Evolutionary conservation across 495 filamentous ascomycete genomes (phyloP).

Genomic region (Tricharina praecox): DNA sequence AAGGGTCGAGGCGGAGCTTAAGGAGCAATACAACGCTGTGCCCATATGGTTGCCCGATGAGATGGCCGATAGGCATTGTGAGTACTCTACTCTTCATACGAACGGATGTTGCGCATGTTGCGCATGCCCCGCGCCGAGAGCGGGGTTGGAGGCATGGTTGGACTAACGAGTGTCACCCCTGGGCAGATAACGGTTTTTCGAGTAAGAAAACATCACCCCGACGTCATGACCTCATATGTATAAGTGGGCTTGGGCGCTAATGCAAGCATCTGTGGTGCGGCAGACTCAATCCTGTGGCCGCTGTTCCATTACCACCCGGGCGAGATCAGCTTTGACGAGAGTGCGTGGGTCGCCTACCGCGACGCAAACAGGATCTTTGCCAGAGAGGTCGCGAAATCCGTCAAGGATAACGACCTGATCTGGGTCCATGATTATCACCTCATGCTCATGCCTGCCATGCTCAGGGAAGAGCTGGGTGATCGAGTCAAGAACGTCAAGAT

Average conservation of each 20-base stretch:
- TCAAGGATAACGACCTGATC: slow-evolving; percentile 63
- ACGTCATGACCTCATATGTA: slow-evolving; percentile 3
- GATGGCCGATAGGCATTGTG: slow-evolving; percentile 55
- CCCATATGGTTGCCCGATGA: slow-evolving; percentile 68
- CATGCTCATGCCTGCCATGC: slow-evolving; percentile 74
- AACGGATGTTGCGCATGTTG: not conserved
- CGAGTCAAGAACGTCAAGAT: slow-evolving; percentile 67
- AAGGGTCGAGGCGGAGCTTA: slow-evolving; percentile 48
- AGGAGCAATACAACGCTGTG: slow-evolving; percentile 54
- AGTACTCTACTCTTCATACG: not conserved
- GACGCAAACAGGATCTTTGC: slow-evolving; percentile 79
- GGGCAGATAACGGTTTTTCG: slow-evolving; percentile 56
- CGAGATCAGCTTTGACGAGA: slow-evolving; percentile 80
- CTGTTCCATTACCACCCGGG: slow-evolving; percentile 91
- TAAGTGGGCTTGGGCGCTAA: slow-evolving; percentile 2
- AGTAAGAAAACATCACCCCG: slow-evolving; percentile 37
- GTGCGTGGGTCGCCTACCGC: slow-evolving; percentile 68
- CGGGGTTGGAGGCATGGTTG: too few relatives aligned
- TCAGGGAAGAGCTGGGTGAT: slow-evolving; percentile 57
- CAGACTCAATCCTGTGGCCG: slow-evolving; percentile 90
- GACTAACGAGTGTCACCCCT: not conserved
- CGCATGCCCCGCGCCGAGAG: too few relatives aligned
- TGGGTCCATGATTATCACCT: slow-evolving; percentile 97
- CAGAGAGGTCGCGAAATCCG: slow-evolving; percentile 51
- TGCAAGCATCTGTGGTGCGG: not conserved